Conservation (phyloP, 2,329 filamentous ascomycete genomes). For the Lecanosticta acicola region DNA sequence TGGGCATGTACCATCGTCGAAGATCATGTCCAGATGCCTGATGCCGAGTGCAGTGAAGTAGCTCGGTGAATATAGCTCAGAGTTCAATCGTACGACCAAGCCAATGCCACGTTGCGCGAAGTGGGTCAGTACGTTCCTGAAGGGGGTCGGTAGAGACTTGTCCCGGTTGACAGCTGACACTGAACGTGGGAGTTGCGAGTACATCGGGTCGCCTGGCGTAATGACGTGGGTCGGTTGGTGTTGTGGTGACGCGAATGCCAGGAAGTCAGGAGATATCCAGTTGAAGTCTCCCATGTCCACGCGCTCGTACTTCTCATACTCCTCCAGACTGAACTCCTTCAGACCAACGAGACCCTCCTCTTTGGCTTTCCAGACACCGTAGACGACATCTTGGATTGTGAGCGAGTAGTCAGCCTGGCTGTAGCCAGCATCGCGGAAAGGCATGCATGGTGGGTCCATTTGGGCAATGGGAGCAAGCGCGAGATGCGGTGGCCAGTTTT, state of each 20-base stretch:
- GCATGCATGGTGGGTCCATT: slow-evolving; percentile 95
- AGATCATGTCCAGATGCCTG: slow-evolving; percentile 97
- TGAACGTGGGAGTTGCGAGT: slow-evolving; percentile 67
- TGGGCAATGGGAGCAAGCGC: slow-evolving; percentile 93
- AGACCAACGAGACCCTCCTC: slow-evolving; percentile 87
- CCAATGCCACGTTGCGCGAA: slow-evolving; percentile 85
- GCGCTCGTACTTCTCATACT: slow-evolving; percentile 92
- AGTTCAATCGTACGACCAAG: slow-evolving; percentile 91
- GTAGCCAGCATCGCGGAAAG: slow-evolving; percentile 96
- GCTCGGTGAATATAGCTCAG: slow-evolving; percentile 89
- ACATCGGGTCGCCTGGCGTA: slow-evolving; percentile 65
- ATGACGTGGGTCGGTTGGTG: slow-evolving; percentile 70
- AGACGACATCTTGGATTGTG: slow-evolving; percentile 94
- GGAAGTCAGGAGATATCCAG: slow-evolving; percentile 92
- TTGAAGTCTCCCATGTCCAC: slow-evolving; percentile 99
- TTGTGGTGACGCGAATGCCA: slow-evolving; percentile 94
- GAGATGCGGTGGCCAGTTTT: slow-evolving; percentile 94
- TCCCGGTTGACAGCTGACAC: slow-evolving; percentile 62
- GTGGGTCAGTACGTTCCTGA: slow-evolving; percentile 92
- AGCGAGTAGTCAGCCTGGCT: slow-evolving; percentile 96
- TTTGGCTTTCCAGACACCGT: slow-evolving; percentile 98
- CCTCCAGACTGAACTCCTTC: slow-evolving; percentile 90
- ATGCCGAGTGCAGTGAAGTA: slow-evolving; percentile 96
- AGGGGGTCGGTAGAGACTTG: slow-evolving; percentile 70
- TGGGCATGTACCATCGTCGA: slow-evolving; percentile 95